Evolutionary conservation across 2,329 filamentous ascomycete species (phyloP), one percentile per base, ranked within the genome.

Genomic region (Epichloe elymi): DNA sequence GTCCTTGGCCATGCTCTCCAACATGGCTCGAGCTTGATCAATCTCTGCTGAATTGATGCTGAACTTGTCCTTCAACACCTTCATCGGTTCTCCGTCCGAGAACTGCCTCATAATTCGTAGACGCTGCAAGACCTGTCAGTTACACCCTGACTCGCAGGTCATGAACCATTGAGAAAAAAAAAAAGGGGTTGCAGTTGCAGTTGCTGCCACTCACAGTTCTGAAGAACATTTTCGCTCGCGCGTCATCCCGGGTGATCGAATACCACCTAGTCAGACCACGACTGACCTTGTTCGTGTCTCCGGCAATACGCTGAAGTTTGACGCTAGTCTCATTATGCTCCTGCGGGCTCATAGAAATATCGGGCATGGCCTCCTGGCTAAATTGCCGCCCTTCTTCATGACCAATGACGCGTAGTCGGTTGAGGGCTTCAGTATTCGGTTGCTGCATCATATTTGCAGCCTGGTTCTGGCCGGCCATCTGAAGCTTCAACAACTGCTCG

Each of bases 51-150:
- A 60, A n/a, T 63, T 66, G 17, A 83, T 73, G 23, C 75, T 78
- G 44, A 83, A 76, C 2, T 61, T 63, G 6, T 73, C 67, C 54
- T 72, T 77, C 11, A 73, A 62, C 2, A 65, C 63, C 2, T 60
- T 65, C 67, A 75, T 70, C 46, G 65, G 63, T 1, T 75, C 71
- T 14, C 70, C 71, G 51, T 79, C 74, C 4, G 61, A 59, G 54
- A 79, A 82, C 57, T 83, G 79, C 43, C 69, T 71, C 1, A 70
- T 57, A 35, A 82, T 66, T 11, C 75, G 75, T 30, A 70, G 63
- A 53, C 78, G 75, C 78, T 82, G 58, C 40, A 8, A 40, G 36
- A 3, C 52, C 3, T 36, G 15, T 43, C 14, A 49, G 33, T 38
- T 2, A 49, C 6, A 30, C 20, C 6, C 14, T 10, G 19, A 26